These are phyloP conservation scores for Tetraselmis chui DNA, from an alignment of 139 green algal species.

Conservation along the genomic window DNA sequence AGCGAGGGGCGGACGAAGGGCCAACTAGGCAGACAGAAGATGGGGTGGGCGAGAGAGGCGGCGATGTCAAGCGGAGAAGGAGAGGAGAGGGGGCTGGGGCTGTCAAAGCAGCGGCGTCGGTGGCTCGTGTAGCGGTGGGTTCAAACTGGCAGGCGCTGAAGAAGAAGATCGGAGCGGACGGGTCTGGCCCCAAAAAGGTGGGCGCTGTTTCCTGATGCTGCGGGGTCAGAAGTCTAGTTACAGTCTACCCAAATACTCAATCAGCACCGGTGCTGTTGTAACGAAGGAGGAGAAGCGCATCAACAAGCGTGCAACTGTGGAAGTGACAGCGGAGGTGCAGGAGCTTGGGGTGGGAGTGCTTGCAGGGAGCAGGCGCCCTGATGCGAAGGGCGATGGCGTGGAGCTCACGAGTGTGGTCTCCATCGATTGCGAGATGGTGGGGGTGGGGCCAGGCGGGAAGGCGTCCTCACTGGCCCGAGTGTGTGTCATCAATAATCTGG, in stretches of 20 bases:
- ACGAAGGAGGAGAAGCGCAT: neutral
- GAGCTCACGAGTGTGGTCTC: constrained; percentile 54
- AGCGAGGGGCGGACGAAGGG: too few relatives aligned
- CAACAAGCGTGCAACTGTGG: neutral
- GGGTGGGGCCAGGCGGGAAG: constrained; percentile 56
- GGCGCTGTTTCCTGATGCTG: too few relatives aligned
- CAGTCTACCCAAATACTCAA: neutral
- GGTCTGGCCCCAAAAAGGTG: too few relatives aligned
- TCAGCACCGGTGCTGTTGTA: neutral
- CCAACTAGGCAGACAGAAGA: too few relatives aligned
- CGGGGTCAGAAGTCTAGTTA: neutral
- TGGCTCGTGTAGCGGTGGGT: constrained; percentile 2
- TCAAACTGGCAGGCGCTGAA: constrained; percentile 19
- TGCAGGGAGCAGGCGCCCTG: neutral
- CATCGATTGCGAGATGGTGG: constrained; percentile 97
- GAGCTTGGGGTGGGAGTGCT: too few relatives aligned
- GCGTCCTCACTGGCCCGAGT: constrained; percentile 63
- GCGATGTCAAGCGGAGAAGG: too few relatives aligned
- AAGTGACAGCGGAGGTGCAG: too few relatives aligned
- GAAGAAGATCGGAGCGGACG: neutral
- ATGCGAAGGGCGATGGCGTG: neutral
- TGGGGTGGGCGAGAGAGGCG: too few relatives aligned
- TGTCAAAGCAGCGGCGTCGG: too few relatives aligned
- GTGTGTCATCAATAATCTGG: constrained; percentile 28
- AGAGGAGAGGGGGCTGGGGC: too few relatives aligned